These are phyloP conservation scores for Phytophthora syringae DNA, from an alignment of 352 stramenopile genomes.

Conservation along the genomic window DNA sequence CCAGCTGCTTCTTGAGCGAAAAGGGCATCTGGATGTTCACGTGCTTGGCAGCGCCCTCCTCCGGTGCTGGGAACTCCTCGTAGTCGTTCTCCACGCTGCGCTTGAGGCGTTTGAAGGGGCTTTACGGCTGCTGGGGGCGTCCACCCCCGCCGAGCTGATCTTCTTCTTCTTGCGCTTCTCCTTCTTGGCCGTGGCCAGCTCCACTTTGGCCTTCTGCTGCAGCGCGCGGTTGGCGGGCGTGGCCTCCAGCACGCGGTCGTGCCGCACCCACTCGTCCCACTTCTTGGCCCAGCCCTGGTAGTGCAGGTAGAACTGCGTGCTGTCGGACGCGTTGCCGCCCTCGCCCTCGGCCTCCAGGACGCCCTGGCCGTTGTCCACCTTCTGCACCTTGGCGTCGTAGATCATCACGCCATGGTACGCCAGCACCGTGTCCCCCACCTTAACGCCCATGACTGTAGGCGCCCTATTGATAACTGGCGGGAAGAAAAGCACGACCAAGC, in stretches of 20 bases:
- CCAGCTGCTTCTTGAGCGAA: constrained; percentile 92
- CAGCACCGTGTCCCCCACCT: constrained; percentile 76
- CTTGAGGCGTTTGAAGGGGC: constrained; percentile 83
- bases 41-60: constrained; percentile 38
- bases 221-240: constrained; percentile 59
- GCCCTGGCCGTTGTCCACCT: constrained; percentile 77
- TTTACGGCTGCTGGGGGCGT: constrained; percentile 58
- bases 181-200: constrained; percentile 62
- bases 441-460: constrained; percentile 59
- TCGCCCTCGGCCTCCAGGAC: constrained; percentile 38
- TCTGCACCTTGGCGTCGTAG: constrained; percentile 87
- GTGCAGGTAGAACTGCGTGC: constrained; percentile 89
- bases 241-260: constrained; percentile 77
- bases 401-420: constrained; percentile 86
- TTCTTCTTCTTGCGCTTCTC: constrained; percentile 74
- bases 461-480: too few species aligned
- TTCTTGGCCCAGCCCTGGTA: constrained; percentile 93
- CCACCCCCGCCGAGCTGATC: constrained; percentile 67
- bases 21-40: constrained; percentile 89
- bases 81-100: constrained; percentile 68
- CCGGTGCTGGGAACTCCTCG: constrained; percentile 52
- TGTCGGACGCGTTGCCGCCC: constrained; percentile 22
- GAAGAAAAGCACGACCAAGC: not conserved
- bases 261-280: constrained; percentile 91
- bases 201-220: constrained; percentile 61